Percentiles rank a stretch among this genome's conserved stretches.
phyloP scores from a whole-genome alignment of 2,329 filamentous ascomycete genomes.

The Talaromyces sp. region DNA sequence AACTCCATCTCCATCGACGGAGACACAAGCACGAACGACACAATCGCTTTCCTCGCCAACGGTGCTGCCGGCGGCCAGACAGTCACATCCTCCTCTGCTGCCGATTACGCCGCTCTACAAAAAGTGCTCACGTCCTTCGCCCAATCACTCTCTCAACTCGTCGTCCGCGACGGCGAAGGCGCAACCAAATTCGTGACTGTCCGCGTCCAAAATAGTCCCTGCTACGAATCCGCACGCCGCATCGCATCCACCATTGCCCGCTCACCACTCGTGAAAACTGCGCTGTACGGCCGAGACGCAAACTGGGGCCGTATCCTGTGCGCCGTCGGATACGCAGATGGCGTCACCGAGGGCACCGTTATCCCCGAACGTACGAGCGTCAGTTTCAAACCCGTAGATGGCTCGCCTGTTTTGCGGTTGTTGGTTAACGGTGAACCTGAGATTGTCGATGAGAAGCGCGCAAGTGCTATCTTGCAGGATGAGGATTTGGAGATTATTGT shows the following conservation, averaged over 20 bases:
- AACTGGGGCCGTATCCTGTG: constrained; percentile 98
- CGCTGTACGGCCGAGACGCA: constrained; percentile 91
- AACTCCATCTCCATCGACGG: constrained; percentile 97
- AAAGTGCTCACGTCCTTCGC: constrained; percentile 70
- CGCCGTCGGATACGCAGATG: constrained; percentile 74
- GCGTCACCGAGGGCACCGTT: constrained; percentile 43
- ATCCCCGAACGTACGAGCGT: constrained; percentile 55
- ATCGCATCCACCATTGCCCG: constrained; percentile 84
- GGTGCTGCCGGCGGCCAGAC: constrained; percentile 74
- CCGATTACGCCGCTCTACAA: constrained; percentile 70
- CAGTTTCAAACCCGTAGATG: constrained; percentile 56
- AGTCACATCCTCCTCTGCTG: constrained; percentile 43
- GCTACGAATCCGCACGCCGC: constrained; percentile 65
- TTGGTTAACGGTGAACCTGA: constrained; percentile 59
- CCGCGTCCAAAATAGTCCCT: constrained; percentile 67
- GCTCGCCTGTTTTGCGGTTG: constrained; percentile 52
- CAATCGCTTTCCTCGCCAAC: constrained; percentile 89
- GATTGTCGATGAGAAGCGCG: constrained; percentile 55
- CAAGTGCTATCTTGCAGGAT: constrained; percentile 54
- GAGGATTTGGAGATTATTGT: constrained; percentile 61
- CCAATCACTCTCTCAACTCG: constrained; percentile 78
- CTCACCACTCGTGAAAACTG: constrained; percentile 93
- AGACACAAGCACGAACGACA: constrained; percentile 97
- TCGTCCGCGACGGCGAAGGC: constrained; percentile 93
- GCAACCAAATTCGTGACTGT: constrained; percentile 98